Evolutionary conservation across 2,329 filamentous ascomycete genomes (phyloP).

Genomic region (Davidsoniella neocaledoniae): DNA sequence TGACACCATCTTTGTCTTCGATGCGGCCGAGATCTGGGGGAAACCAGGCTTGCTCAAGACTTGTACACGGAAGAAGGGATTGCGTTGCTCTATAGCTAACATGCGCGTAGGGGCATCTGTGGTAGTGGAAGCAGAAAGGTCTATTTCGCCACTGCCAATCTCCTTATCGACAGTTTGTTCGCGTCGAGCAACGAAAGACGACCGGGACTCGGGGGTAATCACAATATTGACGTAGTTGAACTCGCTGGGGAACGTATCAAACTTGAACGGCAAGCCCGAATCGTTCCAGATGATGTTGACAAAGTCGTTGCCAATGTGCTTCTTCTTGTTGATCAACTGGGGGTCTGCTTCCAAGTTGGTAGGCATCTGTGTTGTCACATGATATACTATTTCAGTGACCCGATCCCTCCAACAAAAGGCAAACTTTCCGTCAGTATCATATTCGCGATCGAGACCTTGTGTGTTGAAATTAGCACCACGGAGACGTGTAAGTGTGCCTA

Average conservation of each 20-base stretch:
- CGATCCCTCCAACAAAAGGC: constrained; percentile 91
- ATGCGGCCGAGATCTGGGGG: constrained; percentile 78
- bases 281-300: constrained; percentile 98
- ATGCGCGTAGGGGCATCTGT: background rate
- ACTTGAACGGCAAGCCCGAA: constrained; percentile 74
- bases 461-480: constrained; percentile 80
- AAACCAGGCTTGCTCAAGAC: constrained; percentile 79
- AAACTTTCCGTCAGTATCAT: constrained; percentile 68
- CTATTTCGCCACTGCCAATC: background rate
- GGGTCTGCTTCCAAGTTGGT: constrained; percentile 64
- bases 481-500: constrained; percentile 68
- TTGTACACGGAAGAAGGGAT: constrained; percentile 70
- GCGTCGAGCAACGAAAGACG: constrained; percentile 54
- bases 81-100: constrained; percentile 16
- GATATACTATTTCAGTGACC: constrained; percentile 89
- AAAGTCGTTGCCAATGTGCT: constrained; percentile 91
- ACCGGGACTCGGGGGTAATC: constrained; percentile 71
- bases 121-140: background rate
- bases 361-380: constrained; percentile 95
- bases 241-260: constrained; percentile 82
- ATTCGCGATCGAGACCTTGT: constrained; percentile 67
- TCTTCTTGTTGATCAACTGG: constrained; percentile 69
- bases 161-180: constrained; percentile 19
- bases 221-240: constrained; percentile 98
- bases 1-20: constrained; percentile 76